Evolutionary conservation across 2,329 filamentous ascomycete species (phyloP).

Genomic region (Xylaria sp.): DNA sequence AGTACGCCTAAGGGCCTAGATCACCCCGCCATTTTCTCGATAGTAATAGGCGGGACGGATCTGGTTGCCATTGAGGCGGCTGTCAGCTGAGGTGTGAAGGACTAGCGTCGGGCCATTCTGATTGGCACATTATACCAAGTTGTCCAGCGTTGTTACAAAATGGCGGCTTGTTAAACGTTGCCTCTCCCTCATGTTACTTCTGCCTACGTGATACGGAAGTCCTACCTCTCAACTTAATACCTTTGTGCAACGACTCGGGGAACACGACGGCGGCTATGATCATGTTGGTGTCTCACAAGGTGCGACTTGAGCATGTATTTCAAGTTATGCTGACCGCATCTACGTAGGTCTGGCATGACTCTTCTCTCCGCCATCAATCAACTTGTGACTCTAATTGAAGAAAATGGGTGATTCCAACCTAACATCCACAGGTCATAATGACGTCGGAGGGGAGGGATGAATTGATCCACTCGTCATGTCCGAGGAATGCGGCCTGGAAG

Average conservation of each 20-base stretch:
- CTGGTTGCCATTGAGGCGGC: not conserved
- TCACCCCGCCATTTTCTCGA: slow-evolving; percentile 1
- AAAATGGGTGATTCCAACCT: not conserved
- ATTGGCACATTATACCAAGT: slow-evolving; percentile 1
- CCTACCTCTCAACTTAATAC: not conserved
- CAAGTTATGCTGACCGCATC: slow-evolving; percentile 1
- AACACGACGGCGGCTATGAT: slow-evolving; percentile 1
- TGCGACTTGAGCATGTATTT: not conserved
- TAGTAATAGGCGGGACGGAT: slow-evolving; percentile 6
- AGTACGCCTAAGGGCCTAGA: not conserved
- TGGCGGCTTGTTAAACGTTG: not conserved
- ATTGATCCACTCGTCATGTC: not conserved
- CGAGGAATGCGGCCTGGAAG: not conserved
- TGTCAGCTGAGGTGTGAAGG: slow-evolving; percentile 10
- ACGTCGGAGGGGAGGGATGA: not conserved
- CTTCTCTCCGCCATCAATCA: not conserved
- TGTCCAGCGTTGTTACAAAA: not conserved
- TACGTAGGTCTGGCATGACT: not conserved
- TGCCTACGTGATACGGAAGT: not conserved
- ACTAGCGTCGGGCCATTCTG: not conserved
- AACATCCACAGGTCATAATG: not conserved
- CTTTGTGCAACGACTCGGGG: slow-evolving; percentile 4
- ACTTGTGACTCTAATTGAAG: not conserved
- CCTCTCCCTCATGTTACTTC: not conserved
- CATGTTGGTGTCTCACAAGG: not conserved